Evolutionary conservation across 768 basidiomycete genomes (phyloP).

Genomic region (Termitomyces sp.): DNA sequence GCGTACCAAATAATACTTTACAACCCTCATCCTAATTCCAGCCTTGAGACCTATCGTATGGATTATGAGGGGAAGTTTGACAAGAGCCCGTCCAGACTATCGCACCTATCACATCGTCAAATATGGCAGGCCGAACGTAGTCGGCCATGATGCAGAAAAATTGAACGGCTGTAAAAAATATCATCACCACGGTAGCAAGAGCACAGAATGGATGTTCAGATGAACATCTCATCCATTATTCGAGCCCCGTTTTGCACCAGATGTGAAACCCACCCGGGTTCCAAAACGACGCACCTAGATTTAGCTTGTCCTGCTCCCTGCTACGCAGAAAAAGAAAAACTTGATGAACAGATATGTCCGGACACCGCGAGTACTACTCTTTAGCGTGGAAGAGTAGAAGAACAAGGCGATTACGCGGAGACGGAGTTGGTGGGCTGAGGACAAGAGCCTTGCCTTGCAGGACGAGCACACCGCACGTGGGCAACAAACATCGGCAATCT

Average conservation of each 20-base stretch:
- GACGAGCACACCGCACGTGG: constrained; percentile 12
- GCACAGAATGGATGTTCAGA: background rate
- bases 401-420: background rate
- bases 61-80: background rate
- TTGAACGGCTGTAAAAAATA: background rate
- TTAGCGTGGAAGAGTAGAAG: background rate
- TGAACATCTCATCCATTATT: background rate
- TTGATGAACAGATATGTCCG: background rate
- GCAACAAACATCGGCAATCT: constrained; percentile 12
- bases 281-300: background rate
- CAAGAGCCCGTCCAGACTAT: background rate
- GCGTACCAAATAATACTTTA: constrained; percentile 1
- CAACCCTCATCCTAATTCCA: constrained; percentile 1
- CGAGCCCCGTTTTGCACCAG: background rate
- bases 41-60: background rate
- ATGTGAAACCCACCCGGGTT: constrained; percentile 1
- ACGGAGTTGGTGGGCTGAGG: background rate
- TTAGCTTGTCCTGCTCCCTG: background rate
- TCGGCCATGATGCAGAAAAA: background rate
- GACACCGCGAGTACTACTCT: background rate
- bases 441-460: constrained; percentile 11
- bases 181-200: background rate
- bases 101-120: background rate
- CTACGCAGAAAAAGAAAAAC: background rate
- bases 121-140: background rate